These are phyloP conservation scores for Prunus persica DNA, from an alignment of 306 rosid species.

Conservation along the genomic window Prunus_persica_NCBIv2 NC_034011.1:5064001-5064500, in stretches of 20 bases:
- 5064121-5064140: neutral
- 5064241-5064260: neutral
- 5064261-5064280: too few relatives aligned
- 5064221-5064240: neutral
- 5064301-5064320: too few relatives aligned
- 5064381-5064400: neutral
- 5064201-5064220: neutral
- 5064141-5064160: neutral
- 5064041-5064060: too few relatives aligned
- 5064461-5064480: neutral
- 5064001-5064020: too few relatives aligned
- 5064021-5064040: too few relatives aligned
- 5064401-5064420: neutral
- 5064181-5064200: neutral
- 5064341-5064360: too few relatives aligned
- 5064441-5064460: too few relatives aligned
- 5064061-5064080: neutral
- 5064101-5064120: neutral
- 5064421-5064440: neutral
- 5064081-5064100: neutral
- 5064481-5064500: neutral
- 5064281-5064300: too few relatives aligned
- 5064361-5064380: neutral
- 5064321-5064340: too few relatives aligned
- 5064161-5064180: neutral